Evolutionary conservation across 768 basidiomycete genomes (phyloP), one percentile per base, ranked within the genome.

Genomic region (Neoboletus subvelutipes): DNA sequence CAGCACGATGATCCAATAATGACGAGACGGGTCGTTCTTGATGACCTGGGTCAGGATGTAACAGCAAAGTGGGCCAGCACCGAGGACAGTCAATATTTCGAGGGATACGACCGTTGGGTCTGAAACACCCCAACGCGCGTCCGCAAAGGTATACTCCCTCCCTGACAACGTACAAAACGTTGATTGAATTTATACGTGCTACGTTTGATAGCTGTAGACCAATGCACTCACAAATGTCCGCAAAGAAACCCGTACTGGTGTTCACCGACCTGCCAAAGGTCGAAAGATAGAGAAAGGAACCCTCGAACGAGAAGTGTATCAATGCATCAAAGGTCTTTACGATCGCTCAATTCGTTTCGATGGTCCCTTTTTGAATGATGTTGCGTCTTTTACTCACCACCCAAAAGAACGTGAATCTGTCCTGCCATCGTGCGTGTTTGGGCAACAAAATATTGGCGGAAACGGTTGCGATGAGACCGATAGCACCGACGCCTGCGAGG

Each of bases 101-200:
- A 94, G 83, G 7, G 90, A 86, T 45, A 94, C 89, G 50, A 93
- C 79, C 1, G 87, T 88, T 1, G 88, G 82, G 65, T 94, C 92
- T 0, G 90, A 76, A 43, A 79, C 67, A 15, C 90, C 92, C 92
- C 92, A 94, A 41, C 92, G 84, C 53, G 82, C 80, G 67, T 94
- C 92, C 6, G 91, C 92, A 3, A 78, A 77, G 24, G 88, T 84
- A 66, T 94, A 92, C 68, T 92, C 90, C 60, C 78, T 86, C 90
- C 90, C 90, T 91, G 60, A 17, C 1, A 13, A 22, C 26, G 22
- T 33, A 37, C 40, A 17, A 40, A 33, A 28, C 34, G 5, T 47
- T 43, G 40, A 3, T 45, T n/a, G n/a, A n/a, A n/a, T n/a, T n/a
- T 48, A 59, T 24, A 50, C 12, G 9, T 11, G 40, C 17, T 18